Evolutionary conservation across 2,329 filamentous ascomycete species (phyloP).

Genomic region (Aspergillus spinulosporus): DNA sequence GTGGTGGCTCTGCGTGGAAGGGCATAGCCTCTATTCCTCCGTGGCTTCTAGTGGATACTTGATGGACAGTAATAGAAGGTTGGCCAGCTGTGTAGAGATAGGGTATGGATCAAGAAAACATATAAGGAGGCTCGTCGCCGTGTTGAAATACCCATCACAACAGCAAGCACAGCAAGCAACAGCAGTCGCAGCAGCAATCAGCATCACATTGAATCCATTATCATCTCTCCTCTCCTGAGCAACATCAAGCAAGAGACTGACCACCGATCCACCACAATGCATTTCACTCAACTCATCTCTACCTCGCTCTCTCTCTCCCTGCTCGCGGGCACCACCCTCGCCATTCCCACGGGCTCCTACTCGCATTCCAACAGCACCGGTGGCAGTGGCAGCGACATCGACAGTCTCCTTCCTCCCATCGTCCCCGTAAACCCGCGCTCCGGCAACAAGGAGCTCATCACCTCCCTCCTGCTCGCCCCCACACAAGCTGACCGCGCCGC

Average conservation of each 20-base stretch:
- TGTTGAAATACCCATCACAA: background rate
- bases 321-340: slow-evolving; percentile 1
- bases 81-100: background rate
- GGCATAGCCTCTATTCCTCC: background rate
- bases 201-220: too few relatives aligned
- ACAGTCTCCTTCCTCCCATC: slow-evolving; percentile 5
- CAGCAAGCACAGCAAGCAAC: background rate
- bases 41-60: too few relatives aligned
- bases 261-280: background rate
- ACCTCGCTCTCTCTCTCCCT: background rate
- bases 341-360: background rate
- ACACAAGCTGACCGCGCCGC: slow-evolving; percentile 10
- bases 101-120: background rate
- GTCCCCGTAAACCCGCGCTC: slow-evolving; percentile 5
- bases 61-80: background rate
- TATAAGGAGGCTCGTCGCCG: background rate
- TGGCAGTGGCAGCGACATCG: background rate
- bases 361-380: background rate
- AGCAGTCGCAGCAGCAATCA: background rate
- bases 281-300: background rate
- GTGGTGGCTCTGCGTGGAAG: background rate
- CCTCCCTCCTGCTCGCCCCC: slow-evolving; percentile 1
- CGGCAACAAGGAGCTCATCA: slow-evolving; percentile 8
- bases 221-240: background rate
- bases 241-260: background rate